Conservation (phyloP, 148 eudicot species). For the Camellia lanceoleosa region DNA sequence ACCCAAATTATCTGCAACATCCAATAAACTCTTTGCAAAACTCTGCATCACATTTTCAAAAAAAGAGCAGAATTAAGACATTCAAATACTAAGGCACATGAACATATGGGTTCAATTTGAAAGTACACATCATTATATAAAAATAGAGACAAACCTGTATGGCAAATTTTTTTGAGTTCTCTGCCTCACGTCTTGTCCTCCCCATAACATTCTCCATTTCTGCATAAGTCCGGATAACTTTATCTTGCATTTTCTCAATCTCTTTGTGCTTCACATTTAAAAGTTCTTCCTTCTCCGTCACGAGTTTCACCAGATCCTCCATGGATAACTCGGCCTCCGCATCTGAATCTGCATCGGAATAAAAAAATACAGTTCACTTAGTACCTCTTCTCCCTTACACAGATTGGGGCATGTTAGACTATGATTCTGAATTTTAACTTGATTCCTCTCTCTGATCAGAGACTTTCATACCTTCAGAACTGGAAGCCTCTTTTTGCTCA, state of each 20-base stretch:
- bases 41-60: slow-evolving; percentile 44
- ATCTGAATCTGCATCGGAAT: slow-evolving; percentile 39
- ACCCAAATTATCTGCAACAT: slow-evolving; percentile 92
- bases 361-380: slow-evolving; percentile 45
- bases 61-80: slow-evolving; percentile 11
- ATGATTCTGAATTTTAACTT: slow-evolving; percentile 37
- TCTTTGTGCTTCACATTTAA: slow-evolving; percentile 55
- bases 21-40: slow-evolving; percentile 87
- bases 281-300: slow-evolving; percentile 61
- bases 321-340: slow-evolving; percentile 50
- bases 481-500: slow-evolving; percentile 29
- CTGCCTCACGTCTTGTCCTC: slow-evolving; percentile 80
- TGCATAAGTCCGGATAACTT: slow-evolving; percentile 71
- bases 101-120: background rate
- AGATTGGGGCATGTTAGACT: slow-evolving; percentile 18
- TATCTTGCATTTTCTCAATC: slow-evolving; percentile 64
- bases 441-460: slow-evolving; percentile 26
- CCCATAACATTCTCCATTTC: slow-evolving; percentile 92
- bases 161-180: slow-evolving; percentile 87
- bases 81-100: background rate
- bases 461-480: slow-evolving; percentile 25
- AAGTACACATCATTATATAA: background rate
- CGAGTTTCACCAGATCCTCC: slow-evolving; percentile 78
- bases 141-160: slow-evolving; percentile 58
- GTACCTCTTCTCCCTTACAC: slow-evolving; percentile 27